Percentiles rank a stretch among this genome's conserved stretches.
Conservation (phyloP, 306 rosid genomes). For the Macrotyloma uniflorum region DNA sequence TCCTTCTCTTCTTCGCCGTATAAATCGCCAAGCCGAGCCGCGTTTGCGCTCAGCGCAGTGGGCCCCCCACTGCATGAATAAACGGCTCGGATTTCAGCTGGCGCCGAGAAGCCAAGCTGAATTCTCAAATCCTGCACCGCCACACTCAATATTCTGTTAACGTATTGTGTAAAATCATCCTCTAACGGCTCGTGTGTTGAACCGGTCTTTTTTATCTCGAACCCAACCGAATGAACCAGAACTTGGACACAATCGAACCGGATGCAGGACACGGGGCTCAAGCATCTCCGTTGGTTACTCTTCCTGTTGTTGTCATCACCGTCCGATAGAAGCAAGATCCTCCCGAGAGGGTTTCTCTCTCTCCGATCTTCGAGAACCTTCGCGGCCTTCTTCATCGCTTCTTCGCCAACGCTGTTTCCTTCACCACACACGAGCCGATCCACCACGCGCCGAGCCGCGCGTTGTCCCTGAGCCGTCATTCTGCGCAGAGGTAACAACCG, state of each 20-base stretch:
- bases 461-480: slow-evolving; percentile 65
- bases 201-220: background rate
- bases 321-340: slow-evolving; percentile 56
- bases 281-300: slow-evolving; percentile 16
- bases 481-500: slow-evolving; percentile 51
- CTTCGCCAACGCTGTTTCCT: slow-evolving; percentile 48
- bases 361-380: slow-evolving; percentile 66
- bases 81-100: slow-evolving; percentile 55
- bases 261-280: slow-evolving; percentile 40
- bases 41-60: slow-evolving; percentile 38
- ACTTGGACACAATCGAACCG: slow-evolving; percentile 57
- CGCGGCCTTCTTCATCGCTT: slow-evolving; percentile 55
- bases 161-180: background rate
- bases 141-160: slow-evolving; percentile 45
- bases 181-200: background rate
- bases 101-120: slow-evolving; percentile 50
- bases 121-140: slow-evolving; percentile 58
- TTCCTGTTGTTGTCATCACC: slow-evolving; percentile 33
- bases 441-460: slow-evolving; percentile 55
- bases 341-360: slow-evolving; percentile 57
- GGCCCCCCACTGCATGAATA: slow-evolving; percentile 56
- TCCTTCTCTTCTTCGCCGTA: slow-evolving; percentile 70
- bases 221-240: slow-evolving; percentile 58
- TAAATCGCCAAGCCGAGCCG: slow-evolving; percentile 59
- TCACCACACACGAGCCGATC: slow-evolving; percentile 50